Evolutionary conservation across 2,329 filamentous ascomycete genomes (phyloP).

Genomic region (Sclerotinia minor): DNA sequence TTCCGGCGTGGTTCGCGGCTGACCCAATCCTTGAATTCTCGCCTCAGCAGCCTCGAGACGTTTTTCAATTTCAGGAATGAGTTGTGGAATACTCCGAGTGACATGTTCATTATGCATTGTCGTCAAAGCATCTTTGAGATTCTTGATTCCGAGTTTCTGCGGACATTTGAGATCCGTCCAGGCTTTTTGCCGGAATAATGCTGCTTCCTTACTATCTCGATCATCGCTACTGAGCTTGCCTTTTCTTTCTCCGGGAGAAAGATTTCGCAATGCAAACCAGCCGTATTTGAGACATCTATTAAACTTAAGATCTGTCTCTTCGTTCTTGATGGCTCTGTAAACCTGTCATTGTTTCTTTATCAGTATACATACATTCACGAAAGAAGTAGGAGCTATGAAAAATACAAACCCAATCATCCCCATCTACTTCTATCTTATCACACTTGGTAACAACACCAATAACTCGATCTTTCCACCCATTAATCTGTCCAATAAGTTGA

Average conservation of each 20-base stretch:
- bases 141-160: background rate
- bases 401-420: conserved; percentile 15
- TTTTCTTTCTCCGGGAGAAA: background rate
- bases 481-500: conserved; percentile 34
- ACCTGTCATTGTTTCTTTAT: background rate
- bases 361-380: background rate
- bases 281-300: conserved; percentile 7
- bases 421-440: conserved; percentile 3
- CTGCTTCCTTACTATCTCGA: background rate
- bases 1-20: background rate
- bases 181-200: background rate
- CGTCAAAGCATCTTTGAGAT: conserved; percentile 9
- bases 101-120: conserved; percentile 22
- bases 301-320: background rate
- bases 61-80: conserved; percentile 13
- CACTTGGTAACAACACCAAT: conserved; percentile 20
- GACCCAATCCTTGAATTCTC: background rate
- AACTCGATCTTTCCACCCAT: conserved; percentile 1
- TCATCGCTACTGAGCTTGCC: background rate
- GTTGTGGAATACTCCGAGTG: conserved; percentile 22
- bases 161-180: background rate
- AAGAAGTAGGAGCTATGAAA: too few relatives aligned
- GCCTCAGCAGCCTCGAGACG: background rate
- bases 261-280: conserved; percentile 16
- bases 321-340: conserved; percentile 4